Evolutionary conservation across 495 filamentous ascomycete species (phyloP).

Genomic region (Pyrenula massariospora): DNA sequence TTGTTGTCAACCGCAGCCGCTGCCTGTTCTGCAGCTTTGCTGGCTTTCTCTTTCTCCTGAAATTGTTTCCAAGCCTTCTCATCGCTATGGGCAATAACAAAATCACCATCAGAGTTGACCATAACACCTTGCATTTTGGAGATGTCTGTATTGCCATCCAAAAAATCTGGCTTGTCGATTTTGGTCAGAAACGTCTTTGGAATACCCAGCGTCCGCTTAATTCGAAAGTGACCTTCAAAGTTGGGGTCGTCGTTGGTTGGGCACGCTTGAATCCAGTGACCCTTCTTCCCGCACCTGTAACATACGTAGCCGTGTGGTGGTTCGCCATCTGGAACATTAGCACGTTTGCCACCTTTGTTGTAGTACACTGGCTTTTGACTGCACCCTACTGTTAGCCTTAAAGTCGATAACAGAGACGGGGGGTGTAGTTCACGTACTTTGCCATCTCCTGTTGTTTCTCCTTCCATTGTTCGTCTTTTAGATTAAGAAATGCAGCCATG

Average conservation of each 20-base stretch:
- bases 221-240: slow-evolving; percentile 78
- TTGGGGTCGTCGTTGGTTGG: slow-evolving; percentile 96
- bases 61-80: slow-evolving; percentile 92
- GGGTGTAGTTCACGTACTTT: slow-evolving; percentile 76
- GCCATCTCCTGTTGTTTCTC: slow-evolving; percentile 86
- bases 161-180: slow-evolving; percentile 75
- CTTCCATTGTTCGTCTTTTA: slow-evolving; percentile 75
- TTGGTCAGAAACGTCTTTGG: slow-evolving; percentile 86
- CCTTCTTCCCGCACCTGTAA: slow-evolving; percentile 96
- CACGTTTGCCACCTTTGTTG: slow-evolving; percentile 51
- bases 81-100: slow-evolving; percentile 88
- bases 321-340: slow-evolving; percentile 77
- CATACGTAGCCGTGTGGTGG: slow-evolving; percentile 91
- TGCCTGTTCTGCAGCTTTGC: slow-evolving; percentile 64
- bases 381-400: slow-evolving; percentile 53
- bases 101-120: slow-evolving; percentile 95
- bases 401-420: too few relatives aligned
- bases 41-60: slow-evolving; percentile 81
- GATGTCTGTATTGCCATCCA: slow-evolving; percentile 64
- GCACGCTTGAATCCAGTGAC: slow-evolving; percentile 95
- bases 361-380: slow-evolving; percentile 26
- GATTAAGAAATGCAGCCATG: slow-evolving; percentile 78
- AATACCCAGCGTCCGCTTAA: slow-evolving; percentile 94
- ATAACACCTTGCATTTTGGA: slow-evolving; percentile 78
- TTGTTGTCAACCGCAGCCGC: slow-evolving; percentile 58